These are phyloP conservation scores for Populus trichocarpa DNA, from an alignment of 441 rosid genomes.

Conservation along the genomic window DNA sequence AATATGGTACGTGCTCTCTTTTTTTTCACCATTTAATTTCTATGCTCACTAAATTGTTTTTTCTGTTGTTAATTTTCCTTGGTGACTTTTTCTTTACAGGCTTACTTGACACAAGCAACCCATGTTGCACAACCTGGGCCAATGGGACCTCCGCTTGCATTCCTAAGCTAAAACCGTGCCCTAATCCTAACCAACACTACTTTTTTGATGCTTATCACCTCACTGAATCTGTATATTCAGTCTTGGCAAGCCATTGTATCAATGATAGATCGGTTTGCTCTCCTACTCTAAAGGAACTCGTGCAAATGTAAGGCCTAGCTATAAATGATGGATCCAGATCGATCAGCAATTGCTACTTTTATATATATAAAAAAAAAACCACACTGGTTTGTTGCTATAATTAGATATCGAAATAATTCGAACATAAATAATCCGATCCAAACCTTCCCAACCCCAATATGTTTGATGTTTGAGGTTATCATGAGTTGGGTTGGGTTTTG, in stretches of 20 bases:
- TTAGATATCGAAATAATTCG: neutral
- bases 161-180: conserved; percentile 32
- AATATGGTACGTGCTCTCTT: conserved; percentile 18
- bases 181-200: conserved; percentile 17
- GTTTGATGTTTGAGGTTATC: neutral
- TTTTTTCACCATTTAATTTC: neutral
- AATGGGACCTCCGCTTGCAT: conserved; percentile 47
- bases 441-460: neutral
- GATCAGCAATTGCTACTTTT: neutral
- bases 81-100: conserved; percentile 16
- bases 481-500: neutral
- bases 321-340: neutral
- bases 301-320: conserved; percentile 7
- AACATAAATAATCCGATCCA: neutral
- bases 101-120: conserved; percentile 30
- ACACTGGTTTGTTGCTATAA: neutral
- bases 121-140: conserved; percentile 44
- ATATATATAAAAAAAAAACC: too few relatives aligned
- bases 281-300: conserved; percentile 25
- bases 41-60: neutral
- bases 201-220: conserved; percentile 49
- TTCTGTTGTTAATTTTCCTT: neutral
- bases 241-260: conserved; percentile 31
- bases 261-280: conserved; percentile 25
- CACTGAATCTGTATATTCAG: conserved; percentile 29